These are phyloP conservation scores for Excoecaria agallocha DNA, from an alignment of 345 rosid genomes.

Conservation along the genomic window DNA sequence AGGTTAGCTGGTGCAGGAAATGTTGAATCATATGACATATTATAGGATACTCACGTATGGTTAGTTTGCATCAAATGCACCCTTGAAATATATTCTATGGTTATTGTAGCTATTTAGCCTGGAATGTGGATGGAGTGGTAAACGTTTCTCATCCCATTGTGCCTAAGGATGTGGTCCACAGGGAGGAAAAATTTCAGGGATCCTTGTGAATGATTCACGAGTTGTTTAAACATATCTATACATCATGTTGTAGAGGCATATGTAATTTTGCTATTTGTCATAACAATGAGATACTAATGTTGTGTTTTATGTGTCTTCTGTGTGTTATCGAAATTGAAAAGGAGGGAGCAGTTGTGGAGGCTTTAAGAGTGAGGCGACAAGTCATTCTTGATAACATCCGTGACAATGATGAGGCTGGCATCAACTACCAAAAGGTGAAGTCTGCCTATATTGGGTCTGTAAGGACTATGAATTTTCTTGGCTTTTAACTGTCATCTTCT, in stretches of 20 bases:
- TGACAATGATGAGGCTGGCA: slow-evolving; percentile 91
- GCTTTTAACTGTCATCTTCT: slow-evolving; percentile 14
- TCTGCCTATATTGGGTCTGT: slow-evolving; percentile 6
- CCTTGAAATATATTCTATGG: background rate
- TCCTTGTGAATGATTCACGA: slow-evolving; percentile 1
- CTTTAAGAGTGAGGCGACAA: slow-evolving; percentile 74
- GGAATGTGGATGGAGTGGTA: background rate
- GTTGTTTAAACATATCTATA: background rate
- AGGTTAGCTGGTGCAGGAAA: slow-evolving; percentile 42
- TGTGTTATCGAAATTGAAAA: slow-evolving; percentile 56
- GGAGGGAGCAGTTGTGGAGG: slow-evolving; percentile 54
- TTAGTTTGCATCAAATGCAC: background rate
- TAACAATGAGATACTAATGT: background rate
- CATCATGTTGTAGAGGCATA: background rate
- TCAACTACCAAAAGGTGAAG: slow-evolving; percentile 70
- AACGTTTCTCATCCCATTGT: background rate
- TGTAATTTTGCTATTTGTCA: background rate
- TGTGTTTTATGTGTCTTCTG: background rate
- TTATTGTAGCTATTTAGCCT: background rate
- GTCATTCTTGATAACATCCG: slow-evolving; percentile 92
- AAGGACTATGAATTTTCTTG: slow-evolving; percentile 4
- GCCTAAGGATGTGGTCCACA: background rate
- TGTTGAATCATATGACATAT: background rate
- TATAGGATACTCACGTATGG: background rate
- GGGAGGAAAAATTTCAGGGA: background rate